phyloP scores from a whole-genome alignment of 768 basidiomycete genomes.

The Boletus reticulatus region DNA sequence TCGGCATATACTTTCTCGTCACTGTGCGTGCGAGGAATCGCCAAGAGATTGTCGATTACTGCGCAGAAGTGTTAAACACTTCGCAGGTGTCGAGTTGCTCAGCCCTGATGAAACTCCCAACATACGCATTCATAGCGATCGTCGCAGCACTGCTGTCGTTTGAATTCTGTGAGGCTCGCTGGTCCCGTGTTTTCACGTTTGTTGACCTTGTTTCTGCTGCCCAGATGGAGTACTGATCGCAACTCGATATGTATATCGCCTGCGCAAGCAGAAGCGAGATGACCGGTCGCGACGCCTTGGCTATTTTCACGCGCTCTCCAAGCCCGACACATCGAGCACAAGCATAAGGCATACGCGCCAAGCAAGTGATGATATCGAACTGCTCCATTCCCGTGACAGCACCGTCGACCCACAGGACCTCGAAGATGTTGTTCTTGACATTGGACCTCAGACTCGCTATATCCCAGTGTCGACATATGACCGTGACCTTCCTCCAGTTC shows the following conservation, averaged over 20 bases:
- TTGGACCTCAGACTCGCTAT: constrained; percentile 13
- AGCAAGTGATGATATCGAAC: constrained; percentile 28
- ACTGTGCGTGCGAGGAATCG: constrained; percentile 46
- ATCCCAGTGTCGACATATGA: constrained; percentile 17
- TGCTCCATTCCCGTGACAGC: constrained; percentile 20
- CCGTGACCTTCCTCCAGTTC: constrained; percentile 9
- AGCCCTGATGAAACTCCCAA: constrained; percentile 40
- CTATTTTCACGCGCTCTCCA: constrained; percentile 30
- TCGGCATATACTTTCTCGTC: constrained; percentile 51
- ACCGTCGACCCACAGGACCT: constrained; percentile 5
- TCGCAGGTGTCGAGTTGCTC: constrained; percentile 45
- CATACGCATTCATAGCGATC: constrained; percentile 46
- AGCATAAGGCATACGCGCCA: constrained; percentile 18
- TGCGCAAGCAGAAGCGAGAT: constrained; percentile 49
- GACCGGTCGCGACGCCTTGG: constrained; percentile 34
- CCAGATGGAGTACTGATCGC: constrained; percentile 54
- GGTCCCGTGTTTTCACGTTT: background rate
- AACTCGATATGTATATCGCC: constrained; percentile 51
- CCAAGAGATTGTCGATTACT: constrained; percentile 42
- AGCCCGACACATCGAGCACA: constrained; percentile 6
- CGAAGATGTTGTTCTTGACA: constrained; percentile 25
- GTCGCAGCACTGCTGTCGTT: constrained; percentile 44
- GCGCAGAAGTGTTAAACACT: constrained; percentile 41
- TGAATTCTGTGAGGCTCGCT: constrained; percentile 52
- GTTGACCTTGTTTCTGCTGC: constrained; percentile 2